Base-by-base conservation (phyloP, 2,329 filamentous ascomycete species). In the Claviceps africana region DNA sequence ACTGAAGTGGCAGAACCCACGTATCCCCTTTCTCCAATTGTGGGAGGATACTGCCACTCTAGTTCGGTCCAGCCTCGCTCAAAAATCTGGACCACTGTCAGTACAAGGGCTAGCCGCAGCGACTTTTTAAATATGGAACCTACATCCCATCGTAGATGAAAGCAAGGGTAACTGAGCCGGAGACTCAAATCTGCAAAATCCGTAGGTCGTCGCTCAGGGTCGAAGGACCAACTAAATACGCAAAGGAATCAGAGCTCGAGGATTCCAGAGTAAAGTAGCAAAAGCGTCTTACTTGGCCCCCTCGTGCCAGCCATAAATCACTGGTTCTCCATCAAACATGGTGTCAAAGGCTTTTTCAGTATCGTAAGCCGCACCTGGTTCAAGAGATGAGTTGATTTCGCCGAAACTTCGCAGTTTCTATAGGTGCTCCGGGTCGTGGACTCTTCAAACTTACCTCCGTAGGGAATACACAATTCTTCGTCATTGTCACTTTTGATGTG, bases 11-110 rank as follows among this genome's bases (percentile, higher is more conserved):
- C 69, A 1, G 70, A 67, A 21, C 72, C 72, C 47, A 75, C 57
- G 51, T 66, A 75, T n/a, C 66, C 66, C 13, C 61, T 61, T 49
- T 66, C 48, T 21, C 70, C 70, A 3, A 65, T 56, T 4, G 62
- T 56, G 0, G 66, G 71, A 4, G 72, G 72, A 48, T 72, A 72
- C 10, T 61, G 53, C 72, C 72, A 75, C 37, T 67, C 58, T 1
- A 57, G 55, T 51, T 73, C 69, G 1, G 60, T 61, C 64, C 68
- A 74, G 21, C 61, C 58, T 2, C 54, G 56, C 4, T 68, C 64
- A 52, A 70, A 73, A 28, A 74, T 70, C 66, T 68, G 39, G 1
- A 25, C 13, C 3, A 7, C 25, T 17, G 21, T 56, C 30, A 51
- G 35, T 39, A 40, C 9, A 30, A 6, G 33, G 15, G 22, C 13